phyloP scores from a whole-genome alignment of 2,329 filamentous ascomycete species.

The Fusarium tupiense region DNA sequence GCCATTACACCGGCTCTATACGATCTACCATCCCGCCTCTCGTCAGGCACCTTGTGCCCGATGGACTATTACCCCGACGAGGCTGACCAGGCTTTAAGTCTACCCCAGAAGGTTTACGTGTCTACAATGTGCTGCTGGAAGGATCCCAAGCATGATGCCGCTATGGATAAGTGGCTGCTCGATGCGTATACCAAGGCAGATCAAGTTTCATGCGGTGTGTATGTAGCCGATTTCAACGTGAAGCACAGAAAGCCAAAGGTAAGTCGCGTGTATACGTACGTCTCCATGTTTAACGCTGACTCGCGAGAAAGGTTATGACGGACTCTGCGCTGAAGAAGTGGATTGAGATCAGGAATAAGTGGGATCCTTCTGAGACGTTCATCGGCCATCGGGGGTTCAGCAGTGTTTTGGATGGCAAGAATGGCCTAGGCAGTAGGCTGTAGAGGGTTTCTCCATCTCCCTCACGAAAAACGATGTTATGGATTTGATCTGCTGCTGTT shows the following conservation, averaged over 20 bases:
- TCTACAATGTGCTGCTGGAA: background rate
- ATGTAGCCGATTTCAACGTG: background rate
- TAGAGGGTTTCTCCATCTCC: background rate
- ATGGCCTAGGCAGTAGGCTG: background rate
- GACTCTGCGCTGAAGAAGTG: background rate
- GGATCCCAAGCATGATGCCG: background rate
- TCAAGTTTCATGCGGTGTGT: background rate
- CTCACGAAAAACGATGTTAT: no score
- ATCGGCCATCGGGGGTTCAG: background rate
- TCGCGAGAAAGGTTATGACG: background rate
- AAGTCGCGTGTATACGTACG: rapidly evolving
- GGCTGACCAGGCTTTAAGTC: background rate
- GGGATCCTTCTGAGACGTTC: background rate
- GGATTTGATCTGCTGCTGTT: no score
- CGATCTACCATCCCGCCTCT: background rate
- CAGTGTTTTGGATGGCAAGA: background rate
- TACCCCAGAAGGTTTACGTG: background rate
- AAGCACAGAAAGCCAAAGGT: background rate
- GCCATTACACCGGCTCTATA: background rate
- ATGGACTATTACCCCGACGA: background rate
- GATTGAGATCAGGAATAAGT: background rate
- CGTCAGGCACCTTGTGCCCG: background rate
- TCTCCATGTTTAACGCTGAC: background rate
- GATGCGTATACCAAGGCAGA: background rate
- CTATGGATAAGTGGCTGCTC: background rate